A percentile compares a stretch with the other conserved stretches of the same genome.
phyloP scores from a whole-genome alignment of 345 rosid species.

The Eutrema heterophyllum region DNA sequence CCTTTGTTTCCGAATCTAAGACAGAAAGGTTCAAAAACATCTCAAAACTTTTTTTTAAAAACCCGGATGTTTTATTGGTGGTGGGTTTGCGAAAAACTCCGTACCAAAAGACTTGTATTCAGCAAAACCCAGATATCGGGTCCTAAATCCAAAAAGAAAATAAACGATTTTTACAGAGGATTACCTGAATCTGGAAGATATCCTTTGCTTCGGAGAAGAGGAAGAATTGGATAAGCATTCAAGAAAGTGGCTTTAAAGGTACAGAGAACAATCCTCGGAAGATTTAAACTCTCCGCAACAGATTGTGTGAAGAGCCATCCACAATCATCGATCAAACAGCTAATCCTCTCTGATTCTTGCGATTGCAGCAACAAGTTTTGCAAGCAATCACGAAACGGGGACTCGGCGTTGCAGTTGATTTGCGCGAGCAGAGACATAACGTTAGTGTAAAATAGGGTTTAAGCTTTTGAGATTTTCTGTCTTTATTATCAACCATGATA shows the following conservation, averaged over 20 bases:
- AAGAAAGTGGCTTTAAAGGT: slow-evolving; percentile 28
- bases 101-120: background rate
- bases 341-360: slow-evolving; percentile 8
- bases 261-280: slow-evolving; percentile 25
- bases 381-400: slow-evolving; percentile 26
- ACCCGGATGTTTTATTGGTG: no score
- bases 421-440: slow-evolving; percentile 27
- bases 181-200: slow-evolving; percentile 24
- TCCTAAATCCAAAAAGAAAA: background rate
- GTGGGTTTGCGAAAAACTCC: no score
- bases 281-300: slow-evolving; percentile 22
- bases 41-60: background rate
- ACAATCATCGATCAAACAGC: slow-evolving; percentile 30
- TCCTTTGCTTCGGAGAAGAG: slow-evolving; percentile 16
- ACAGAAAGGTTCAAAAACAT: background rate
- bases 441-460: no score
- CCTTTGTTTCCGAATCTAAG: slow-evolving; percentile 28
- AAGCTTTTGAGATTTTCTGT: no score
- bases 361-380: slow-evolving; percentile 16
- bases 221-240: slow-evolving; percentile 22
- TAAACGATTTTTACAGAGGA: background rate
- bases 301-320: slow-evolving; percentile 31
- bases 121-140: background rate
- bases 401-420: background rate
- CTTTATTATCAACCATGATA: no score